Percentiles rank a stretch among this genome's conserved stretches.
Conservation (phyloP, 257 asterid species). For the Nicotiana tomentosiformis region DNA sequence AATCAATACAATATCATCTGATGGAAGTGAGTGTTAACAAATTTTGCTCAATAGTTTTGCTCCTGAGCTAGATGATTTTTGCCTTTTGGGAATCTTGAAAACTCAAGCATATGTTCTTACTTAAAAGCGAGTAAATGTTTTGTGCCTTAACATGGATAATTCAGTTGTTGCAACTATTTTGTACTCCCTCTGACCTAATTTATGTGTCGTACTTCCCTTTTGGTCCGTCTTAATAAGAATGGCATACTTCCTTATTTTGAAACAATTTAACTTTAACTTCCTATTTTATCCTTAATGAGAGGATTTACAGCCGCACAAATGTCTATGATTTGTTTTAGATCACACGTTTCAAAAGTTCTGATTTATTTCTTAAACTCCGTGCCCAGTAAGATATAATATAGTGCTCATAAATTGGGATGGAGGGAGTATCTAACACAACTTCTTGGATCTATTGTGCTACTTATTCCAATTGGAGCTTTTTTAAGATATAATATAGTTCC, state of each 20-base stretch:
- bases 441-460: not conserved
- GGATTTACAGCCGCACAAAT: too few relatives aligned
- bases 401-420: too few relatives aligned
- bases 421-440: not conserved
- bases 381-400: too few relatives aligned
- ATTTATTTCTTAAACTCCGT: too few relatives aligned
- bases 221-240: too few relatives aligned
- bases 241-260: too few relatives aligned
- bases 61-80: not conserved
- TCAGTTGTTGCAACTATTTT: not conserved
- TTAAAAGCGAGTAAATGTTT: not conserved
- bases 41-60: not conserved
- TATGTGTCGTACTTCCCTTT: too few relatives aligned
- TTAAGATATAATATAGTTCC: not conserved
- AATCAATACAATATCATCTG: not conserved
- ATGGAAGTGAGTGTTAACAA: not conserved
- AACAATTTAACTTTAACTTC: too few relatives aligned
- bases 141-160: not conserved
- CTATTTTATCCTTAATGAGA: too few relatives aligned
- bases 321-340: too few relatives aligned
- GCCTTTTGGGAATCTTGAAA: not conserved
- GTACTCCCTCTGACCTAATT: not conserved
- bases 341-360: too few relatives aligned
- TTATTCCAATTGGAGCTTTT: not conserved
- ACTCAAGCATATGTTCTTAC: not conserved